These are phyloP conservation scores for Chiua virens DNA, from an alignment of 768 basidiomycete species.

Conservation along the genomic window DNA sequence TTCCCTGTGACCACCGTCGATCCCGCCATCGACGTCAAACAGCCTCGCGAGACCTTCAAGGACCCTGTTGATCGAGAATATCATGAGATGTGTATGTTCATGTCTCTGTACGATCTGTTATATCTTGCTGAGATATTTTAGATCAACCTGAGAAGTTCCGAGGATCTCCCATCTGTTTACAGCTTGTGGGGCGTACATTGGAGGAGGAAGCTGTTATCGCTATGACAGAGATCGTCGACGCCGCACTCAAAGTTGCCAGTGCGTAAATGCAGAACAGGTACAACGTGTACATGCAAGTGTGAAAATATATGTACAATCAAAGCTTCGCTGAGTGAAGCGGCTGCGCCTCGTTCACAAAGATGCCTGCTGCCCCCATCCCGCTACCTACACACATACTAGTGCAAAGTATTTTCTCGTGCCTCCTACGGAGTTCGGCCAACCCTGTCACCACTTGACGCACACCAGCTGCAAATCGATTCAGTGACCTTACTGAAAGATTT, in stretches of 20 bases:
- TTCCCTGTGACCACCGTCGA: slow-evolving; percentile 69
- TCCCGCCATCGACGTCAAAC: slow-evolving; percentile 48
- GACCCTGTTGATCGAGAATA: slow-evolving; percentile 45
- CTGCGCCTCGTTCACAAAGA: slow-evolving; percentile 70
- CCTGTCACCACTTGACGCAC: slow-evolving; percentile 86
- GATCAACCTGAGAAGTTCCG: slow-evolving; percentile 58
- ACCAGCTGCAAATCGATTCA: slow-evolving; percentile 53
- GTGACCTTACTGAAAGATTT: slow-evolving; percentile 9
- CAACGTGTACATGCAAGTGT: too few relatives aligned
- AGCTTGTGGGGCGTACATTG: slow-evolving; percentile 65
- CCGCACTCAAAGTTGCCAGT: slow-evolving; percentile 41
- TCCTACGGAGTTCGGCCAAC: slow-evolving; percentile 76
- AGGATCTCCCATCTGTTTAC: slow-evolving; percentile 64
- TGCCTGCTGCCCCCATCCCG: slow-evolving; percentile 85
- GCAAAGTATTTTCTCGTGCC: slow-evolving; percentile 67
- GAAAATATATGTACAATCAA: not conserved
- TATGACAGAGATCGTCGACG: slow-evolving; percentile 66
- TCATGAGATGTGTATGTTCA: slow-evolving; percentile 53
- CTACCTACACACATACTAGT: slow-evolving; percentile 84
- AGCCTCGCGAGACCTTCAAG: slow-evolving; percentile 47
- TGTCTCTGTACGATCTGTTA: not conserved
- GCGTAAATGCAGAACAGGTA: too few relatives aligned
- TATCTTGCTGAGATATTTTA: slow-evolving; percentile 21
- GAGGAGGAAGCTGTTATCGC: slow-evolving; percentile 77
- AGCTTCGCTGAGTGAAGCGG: slow-evolving; percentile 24